Conservation (phyloP, 345 rosid genomes). For the Syzygium oleosum region DNA sequence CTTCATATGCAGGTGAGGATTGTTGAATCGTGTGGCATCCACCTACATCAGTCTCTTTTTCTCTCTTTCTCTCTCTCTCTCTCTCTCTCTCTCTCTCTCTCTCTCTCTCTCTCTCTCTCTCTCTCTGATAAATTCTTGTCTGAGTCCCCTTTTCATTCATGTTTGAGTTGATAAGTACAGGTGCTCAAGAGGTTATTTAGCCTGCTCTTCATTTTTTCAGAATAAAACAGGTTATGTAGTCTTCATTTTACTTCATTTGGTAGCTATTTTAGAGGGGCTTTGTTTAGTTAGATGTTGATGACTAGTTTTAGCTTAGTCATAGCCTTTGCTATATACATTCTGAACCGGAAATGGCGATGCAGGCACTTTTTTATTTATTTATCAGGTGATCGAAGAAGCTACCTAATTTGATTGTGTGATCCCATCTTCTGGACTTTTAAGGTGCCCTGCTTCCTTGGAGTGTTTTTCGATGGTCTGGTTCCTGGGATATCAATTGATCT, state of each 20-base stretch:
- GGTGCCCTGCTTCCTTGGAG: conserved; percentile 18
- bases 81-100: not conserved
- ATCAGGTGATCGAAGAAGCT: conserved; percentile 24
- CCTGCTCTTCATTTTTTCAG: not conserved
- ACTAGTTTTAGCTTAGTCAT: conserved; percentile 11
- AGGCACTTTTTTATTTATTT: conserved; percentile 26
- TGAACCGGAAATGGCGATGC: conserved; percentile 39
- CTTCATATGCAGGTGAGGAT: conserved; percentile 35
- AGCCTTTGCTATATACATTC: conserved; percentile 16
- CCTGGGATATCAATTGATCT: not conserved
- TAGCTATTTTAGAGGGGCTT: not conserved
- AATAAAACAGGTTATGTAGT: not conserved
- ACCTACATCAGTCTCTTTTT: not conserved
- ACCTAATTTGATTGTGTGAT: conserved; percentile 23
- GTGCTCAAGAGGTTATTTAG: not conserved
- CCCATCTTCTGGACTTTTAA: conserved; percentile 13
- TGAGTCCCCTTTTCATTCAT: not conserved
- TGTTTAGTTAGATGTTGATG: not conserved
- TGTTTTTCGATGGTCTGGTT: conserved; percentile 2
- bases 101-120: not conserved
- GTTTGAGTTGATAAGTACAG: not conserved
- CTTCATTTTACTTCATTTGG: not conserved
- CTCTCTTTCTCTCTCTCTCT: too few species aligned
- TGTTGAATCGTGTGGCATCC: conserved; percentile 2
- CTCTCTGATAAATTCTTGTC: conserved; percentile 1